Conservation (phyloP, 108 stramenopile species). For the Nannochloropsis granulata region DNA sequence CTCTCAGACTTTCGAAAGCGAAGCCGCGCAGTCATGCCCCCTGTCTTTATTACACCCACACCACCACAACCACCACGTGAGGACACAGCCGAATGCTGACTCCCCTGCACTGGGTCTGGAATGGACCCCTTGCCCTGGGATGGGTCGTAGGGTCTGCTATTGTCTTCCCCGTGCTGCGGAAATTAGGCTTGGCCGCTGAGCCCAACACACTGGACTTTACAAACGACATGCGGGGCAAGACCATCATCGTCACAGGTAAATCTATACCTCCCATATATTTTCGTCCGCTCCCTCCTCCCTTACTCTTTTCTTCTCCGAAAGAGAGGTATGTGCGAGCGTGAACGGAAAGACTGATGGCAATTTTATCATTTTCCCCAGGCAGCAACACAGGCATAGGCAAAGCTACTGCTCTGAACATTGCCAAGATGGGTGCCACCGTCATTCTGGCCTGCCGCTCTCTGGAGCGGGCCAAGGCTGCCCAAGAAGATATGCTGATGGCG, state of each 20-base stretch:
- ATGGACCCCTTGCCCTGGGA: neutral
- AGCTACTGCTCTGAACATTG: constrained; percentile 17
- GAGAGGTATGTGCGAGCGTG: no score
- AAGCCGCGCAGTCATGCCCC: no score
- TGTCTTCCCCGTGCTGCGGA: neutral
- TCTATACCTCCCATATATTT: no score
- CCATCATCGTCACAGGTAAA: neutral
- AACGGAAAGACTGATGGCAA: no score
- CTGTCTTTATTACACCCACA: no score
- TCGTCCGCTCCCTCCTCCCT: no score
- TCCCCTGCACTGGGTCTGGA: neutral
- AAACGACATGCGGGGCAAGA: neutral
- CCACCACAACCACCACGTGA: no score
- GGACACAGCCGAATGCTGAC: neutral
- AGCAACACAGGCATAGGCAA: constrained; percentile 22
- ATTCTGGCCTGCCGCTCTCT: constrained; percentile 26
- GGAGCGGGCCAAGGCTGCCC: constrained; percentile 10
- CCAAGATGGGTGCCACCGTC: constrained; percentile 14
- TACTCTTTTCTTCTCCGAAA: no score
- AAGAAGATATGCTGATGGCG: neutral
- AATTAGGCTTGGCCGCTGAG: neutral
- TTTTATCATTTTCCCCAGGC: neutral
- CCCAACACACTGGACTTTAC: neutral
- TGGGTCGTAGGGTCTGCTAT: neutral
- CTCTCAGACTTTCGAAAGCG: no score